Conservation (phyloP, 108 stramenopile species). For the Pseudonitzschia multistriata region DNA sequence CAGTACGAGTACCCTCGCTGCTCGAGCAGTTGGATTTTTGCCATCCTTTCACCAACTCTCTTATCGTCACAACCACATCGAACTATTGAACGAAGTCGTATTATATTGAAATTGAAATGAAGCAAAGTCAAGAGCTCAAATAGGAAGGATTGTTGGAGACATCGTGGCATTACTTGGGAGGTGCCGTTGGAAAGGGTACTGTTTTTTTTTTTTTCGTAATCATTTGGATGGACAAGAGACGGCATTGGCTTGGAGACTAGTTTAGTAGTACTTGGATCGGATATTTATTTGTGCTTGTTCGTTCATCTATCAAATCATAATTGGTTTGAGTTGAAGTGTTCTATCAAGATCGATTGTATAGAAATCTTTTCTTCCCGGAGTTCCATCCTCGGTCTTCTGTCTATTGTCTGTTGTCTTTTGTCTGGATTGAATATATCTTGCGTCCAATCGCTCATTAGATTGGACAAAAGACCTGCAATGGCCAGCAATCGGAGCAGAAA, state of each 20-base stretch:
- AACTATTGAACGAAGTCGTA: background rate
- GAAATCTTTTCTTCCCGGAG: background rate
- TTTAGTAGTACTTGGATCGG: conserved; percentile 1
- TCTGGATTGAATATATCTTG: background rate
- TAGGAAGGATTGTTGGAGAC: background rate
- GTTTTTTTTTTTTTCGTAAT: background rate
- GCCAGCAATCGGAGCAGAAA: background rate
- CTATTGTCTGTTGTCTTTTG: background rate
- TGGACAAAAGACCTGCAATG: background rate
- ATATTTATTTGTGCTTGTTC: background rate
- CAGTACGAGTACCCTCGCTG: background rate
- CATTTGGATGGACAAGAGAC: background rate
- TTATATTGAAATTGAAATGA: background rate
- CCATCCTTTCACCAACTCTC: background rate
- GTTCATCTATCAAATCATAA: background rate
- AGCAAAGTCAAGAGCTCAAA: background rate
- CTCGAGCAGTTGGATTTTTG: background rate
- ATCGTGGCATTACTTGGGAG: background rate
- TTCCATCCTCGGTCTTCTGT: background rate
- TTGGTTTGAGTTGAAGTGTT: background rate
- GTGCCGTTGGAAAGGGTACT: background rate
- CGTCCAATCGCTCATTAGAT: background rate
- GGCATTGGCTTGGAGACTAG: conserved; percentile 4
- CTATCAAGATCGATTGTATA: background rate
- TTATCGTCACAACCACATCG: background rate